These are phyloP conservation scores for Raphanus hybrid DNA, from an alignment of 441 rosid genomes.

Conservation along the genomic window DNA sequence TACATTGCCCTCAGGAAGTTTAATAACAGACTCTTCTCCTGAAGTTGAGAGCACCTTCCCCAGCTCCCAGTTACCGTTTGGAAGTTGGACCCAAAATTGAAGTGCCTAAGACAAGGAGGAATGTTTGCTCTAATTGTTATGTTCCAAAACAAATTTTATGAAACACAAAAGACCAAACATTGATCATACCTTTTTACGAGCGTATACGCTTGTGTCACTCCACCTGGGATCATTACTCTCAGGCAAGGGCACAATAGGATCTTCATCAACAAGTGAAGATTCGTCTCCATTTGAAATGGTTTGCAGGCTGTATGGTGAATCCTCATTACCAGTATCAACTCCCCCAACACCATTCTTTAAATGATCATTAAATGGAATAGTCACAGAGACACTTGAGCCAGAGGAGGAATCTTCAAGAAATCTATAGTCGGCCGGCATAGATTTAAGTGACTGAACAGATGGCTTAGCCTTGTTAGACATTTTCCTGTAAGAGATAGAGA, in stretches of 20 bases:
- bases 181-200: slow-evolving; percentile 67
- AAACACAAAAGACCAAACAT: not conserved
- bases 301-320: slow-evolving; percentile 72
- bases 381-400: slow-evolving; percentile 30
- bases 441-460: slow-evolving; percentile 45
- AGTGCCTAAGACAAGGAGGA: slow-evolving; percentile 52
- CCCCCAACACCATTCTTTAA: slow-evolving; percentile 37
- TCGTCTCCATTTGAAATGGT: slow-evolving; percentile 50
- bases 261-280: slow-evolving; percentile 53
- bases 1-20: slow-evolving; percentile 76
- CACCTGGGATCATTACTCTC: slow-evolving; percentile 58
- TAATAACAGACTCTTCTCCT: slow-evolving; percentile 68
- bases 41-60: slow-evolving; percentile 68
- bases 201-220: slow-evolving; percentile 70
- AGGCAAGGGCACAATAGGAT: slow-evolving; percentile 51
- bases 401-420: slow-evolving; percentile 44
- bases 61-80: slow-evolving; percentile 84
- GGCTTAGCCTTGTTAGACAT: too few species aligned
- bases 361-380: slow-evolving; percentile 44
- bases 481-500: too few species aligned
- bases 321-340: slow-evolving; percentile 45
- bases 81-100: slow-evolving; percentile 80
- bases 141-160: not conserved
- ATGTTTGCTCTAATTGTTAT: not conserved
- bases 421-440: slow-evolving; percentile 70